phyloP scores from a whole-genome alignment of 2,329 filamentous ascomycete genomes.

The Hawksworthiomyces lignivorus region DNA sequence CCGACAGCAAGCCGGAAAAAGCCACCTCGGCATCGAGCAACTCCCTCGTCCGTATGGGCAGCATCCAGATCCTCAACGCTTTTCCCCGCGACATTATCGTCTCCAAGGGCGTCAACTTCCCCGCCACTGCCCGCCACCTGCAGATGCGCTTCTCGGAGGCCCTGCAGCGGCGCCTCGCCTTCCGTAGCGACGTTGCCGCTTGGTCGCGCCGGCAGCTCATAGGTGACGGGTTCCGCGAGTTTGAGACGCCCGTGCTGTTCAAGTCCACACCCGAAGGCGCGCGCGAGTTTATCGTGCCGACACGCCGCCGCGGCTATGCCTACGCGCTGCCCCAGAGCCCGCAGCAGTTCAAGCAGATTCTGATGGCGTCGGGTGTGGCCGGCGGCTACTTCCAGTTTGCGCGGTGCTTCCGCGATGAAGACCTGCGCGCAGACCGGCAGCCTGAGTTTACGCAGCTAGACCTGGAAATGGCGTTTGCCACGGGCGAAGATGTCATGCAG shows the following conservation, averaged over 20 bases:
- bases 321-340: conserved; percentile 95
- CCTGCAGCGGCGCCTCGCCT: conserved; percentile 59
- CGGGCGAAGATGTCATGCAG: conserved; percentile 60
- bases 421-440: conserved; percentile 83
- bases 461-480: conserved; percentile 85
- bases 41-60: conserved; percentile 36
- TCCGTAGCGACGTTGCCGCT: conserved; percentile 47
- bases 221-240: conserved; percentile 56
- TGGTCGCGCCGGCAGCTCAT: conserved; percentile 14
- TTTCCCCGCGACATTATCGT: conserved; percentile 73
- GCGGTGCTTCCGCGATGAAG: conserved; percentile 91
- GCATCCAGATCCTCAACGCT: conserved; percentile 60
- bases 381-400: conserved; percentile 85
- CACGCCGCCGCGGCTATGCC: conserved; percentile 63
- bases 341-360: conserved; percentile 96
- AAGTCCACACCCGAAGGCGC: conserved; percentile 97
- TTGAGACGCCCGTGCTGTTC: conserved; percentile 92
- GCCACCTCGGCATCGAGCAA: background rate
- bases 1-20: no score
- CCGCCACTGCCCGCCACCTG: conserved; percentile 68
- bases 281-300: conserved; percentile 88
- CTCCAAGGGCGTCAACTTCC: conserved; percentile 64
- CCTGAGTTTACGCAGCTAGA: conserved; percentile 95
- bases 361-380: conserved; percentile 79
- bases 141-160: conserved; percentile 70